Conservation (phyloP, 345 rosid species). For the Eutrema heterophyllum region DNA sequence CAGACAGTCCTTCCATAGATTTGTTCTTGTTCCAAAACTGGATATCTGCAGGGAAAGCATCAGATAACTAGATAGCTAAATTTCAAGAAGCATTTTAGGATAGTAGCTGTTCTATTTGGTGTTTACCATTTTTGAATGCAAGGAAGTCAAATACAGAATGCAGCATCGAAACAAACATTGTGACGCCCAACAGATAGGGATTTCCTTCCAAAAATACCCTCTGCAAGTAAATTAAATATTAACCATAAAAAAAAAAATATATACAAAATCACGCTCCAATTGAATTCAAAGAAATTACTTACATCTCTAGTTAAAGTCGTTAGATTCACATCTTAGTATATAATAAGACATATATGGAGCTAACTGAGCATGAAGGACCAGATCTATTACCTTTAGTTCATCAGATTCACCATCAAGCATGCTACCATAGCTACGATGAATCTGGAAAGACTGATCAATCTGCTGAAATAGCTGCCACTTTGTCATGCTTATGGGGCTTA, state of each 20-base stretch:
- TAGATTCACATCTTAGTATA: not conserved
- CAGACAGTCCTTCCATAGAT: conserved; percentile 99
- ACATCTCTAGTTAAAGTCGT: not conserved
- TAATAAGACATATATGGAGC: not conserved
- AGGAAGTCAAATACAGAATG: conserved; percentile 93
- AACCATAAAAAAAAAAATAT: not conserved
- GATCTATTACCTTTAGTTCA: conserved; percentile 69
- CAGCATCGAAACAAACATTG: conserved; percentile 84
- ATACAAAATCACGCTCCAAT: not conserved
- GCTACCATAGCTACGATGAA: conserved; percentile 95
- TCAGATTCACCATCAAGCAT: conserved; percentile 98
- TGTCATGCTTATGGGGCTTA: conserved; percentile 92
- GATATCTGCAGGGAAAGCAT: conserved; percentile 55
- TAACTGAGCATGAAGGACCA: not conserved
- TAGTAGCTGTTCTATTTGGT: not conserved
- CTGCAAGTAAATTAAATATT: conserved; percentile 36
- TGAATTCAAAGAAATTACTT: too few relatives aligned
- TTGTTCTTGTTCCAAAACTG: conserved; percentile 99
- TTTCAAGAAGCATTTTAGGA: not conserved
- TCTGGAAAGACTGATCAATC: conserved; percentile 97
- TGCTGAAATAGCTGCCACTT: conserved; percentile 95
- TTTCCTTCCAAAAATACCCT: conserved; percentile 99
- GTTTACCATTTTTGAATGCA: conserved; percentile 91
- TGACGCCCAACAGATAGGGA: conserved; percentile 79
- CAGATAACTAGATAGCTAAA: not conserved